Evolutionary conservation across 2,329 filamentous ascomycete species (phyloP), one percentile per base, ranked within the genome.

Genomic region (Helotiales sp.): DNA sequence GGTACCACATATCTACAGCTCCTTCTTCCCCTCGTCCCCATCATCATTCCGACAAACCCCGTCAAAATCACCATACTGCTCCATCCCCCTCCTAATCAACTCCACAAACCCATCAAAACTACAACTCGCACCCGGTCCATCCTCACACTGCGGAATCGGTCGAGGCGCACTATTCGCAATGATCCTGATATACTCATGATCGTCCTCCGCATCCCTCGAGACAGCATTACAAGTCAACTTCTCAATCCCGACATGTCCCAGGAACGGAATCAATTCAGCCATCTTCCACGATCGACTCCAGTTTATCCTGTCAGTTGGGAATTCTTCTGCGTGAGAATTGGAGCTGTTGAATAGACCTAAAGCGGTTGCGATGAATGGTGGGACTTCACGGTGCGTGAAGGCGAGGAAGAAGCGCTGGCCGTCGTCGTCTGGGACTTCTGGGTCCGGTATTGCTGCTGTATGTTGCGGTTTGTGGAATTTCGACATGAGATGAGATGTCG

Each of bases 261-360:
- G 78, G 75, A 91, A 91, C 0, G 89, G 88, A 32, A 91, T 77
- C 43, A 91, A 82, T 68, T 86, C 81, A 2, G 87, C 88, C 69
- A 85, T 88, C 74, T 82, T 84, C 89, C 89, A 91, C 1, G 82
- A 85, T 28, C 89, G 85, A 26, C 83, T 81, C 76, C 88, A 83
- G 79, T 91, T 91, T 74, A 90, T 86, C 26, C 81, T 80, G 69
- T 86, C 83, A 0, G 85, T 78, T 0, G 89, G 89, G 85, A 91
- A 91, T 2, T 89, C 90, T 59, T 82, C 84, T 70, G 90, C 90
- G 70, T 87, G 79, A 15, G 84, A 77, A 64, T 83, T 82, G 2
- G 86, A 88, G 77, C 90, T 90, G 80, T 91, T 91, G 82, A 91
- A 91, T 4, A 92, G 80, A 0, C 89, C 89, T 77, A 91, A 83